These are phyloP conservation scores for Olyra latifolia DNA, from an alignment of 176 grass and related monocot species.

Conservation along the genomic window DNA sequence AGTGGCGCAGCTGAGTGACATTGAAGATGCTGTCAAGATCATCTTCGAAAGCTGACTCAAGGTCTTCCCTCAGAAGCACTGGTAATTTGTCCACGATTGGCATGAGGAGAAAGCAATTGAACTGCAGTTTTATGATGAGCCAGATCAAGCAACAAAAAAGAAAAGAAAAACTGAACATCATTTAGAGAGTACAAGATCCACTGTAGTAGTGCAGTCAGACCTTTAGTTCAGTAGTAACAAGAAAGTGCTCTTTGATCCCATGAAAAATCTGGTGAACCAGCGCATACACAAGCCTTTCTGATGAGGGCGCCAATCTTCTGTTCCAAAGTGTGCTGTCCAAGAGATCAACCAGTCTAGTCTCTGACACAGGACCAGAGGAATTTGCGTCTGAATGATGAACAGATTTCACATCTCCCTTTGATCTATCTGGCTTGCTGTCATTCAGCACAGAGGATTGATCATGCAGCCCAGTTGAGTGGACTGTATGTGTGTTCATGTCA, in stretches of 20 bases:
- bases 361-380: constrained; percentile 29
- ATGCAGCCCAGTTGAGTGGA: constrained; percentile 33
- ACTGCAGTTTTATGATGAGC: constrained; percentile 47
- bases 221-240: constrained; percentile 94
- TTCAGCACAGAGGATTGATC: constrained; percentile 44
- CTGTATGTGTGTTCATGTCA: constrained; percentile 23
- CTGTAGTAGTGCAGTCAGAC: constrained; percentile 11
- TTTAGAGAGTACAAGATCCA: constrained; percentile 7
- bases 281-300: constrained; percentile 84
- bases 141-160: background rate
- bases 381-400: constrained; percentile 57
- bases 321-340: constrained; percentile 92
- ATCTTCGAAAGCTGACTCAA: constrained; percentile 72
- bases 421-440: constrained; percentile 51
- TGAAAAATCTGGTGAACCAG: constrained; percentile 94
- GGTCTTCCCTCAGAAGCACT: constrained; percentile 78
- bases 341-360: constrained; percentile 77
- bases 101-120: constrained; percentile 98
- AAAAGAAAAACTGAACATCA: background rate
- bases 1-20: constrained; percentile 61
- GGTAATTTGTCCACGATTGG: constrained; percentile 91
- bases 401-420: constrained; percentile 53
- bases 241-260: constrained; percentile 95
- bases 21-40: constrained; percentile 76
- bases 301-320: constrained; percentile 76